These are phyloP conservation scores for Mycena vulgaris DNA, from an alignment of 768 basidiomycete species.

Conservation along the genomic window DNA sequence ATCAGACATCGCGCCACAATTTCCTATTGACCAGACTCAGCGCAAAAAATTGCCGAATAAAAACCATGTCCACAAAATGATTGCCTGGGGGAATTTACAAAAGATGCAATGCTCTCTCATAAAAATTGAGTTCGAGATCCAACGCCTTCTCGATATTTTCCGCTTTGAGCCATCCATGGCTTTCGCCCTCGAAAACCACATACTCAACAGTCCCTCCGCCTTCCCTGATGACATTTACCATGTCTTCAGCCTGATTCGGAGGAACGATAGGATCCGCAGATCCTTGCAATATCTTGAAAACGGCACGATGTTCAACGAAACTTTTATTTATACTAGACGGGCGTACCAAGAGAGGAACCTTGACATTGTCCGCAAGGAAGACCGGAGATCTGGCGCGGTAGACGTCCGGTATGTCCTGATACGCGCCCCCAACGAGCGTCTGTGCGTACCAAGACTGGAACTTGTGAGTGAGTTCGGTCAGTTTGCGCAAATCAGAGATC, in stretches of 20 bases:
- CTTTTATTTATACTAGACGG: not conserved
- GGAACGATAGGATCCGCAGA: constrained; percentile 66
- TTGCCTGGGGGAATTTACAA: too few relatives aligned
- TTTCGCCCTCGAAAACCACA: constrained; percentile 65
- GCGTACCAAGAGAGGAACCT: constrained; percentile 65
- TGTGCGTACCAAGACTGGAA: constrained; percentile 64
- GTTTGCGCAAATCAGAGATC: constrained; percentile 63
- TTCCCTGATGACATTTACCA: constrained; percentile 59
- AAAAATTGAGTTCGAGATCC: constrained; percentile 60
- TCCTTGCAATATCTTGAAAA: constrained; percentile 67
- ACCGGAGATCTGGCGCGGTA: constrained; percentile 71
- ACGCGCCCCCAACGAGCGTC: constrained; percentile 68
- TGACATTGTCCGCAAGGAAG: constrained; percentile 65
- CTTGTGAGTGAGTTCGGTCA: constrained; percentile 72
- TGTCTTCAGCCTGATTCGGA: constrained; percentile 63
- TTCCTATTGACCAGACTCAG: too few relatives aligned
- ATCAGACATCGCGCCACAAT: too few relatives aligned
- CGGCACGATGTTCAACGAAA: not conserved
- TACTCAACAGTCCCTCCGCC: constrained; percentile 59
- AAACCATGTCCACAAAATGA: too few relatives aligned
- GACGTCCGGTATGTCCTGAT: constrained; percentile 61
- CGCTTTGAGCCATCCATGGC: constrained; percentile 62
- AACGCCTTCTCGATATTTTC: constrained; percentile 59
- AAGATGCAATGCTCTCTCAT: constrained; percentile 50
- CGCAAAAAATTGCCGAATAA: too few relatives aligned